Evolutionary conservation across 331 rosid genomes (phyloP).

Genomic region (Malus hybrid): DNA sequence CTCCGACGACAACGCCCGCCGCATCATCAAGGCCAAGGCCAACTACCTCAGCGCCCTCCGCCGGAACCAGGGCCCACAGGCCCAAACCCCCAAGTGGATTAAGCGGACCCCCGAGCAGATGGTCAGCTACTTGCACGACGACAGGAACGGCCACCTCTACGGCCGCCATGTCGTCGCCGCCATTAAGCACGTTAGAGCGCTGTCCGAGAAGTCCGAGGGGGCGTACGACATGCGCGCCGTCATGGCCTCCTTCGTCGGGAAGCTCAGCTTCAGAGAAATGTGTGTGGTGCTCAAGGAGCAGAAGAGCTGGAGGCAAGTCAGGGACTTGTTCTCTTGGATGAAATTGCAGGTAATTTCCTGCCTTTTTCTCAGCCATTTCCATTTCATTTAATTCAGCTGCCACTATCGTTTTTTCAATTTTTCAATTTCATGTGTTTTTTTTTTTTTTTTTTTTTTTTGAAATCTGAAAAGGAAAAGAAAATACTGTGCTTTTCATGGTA

Average conservation of each 20-base stretch:
- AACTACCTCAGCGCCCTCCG: slow-evolving; percentile 52
- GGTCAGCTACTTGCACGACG: slow-evolving; percentile 75
- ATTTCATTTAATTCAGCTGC: not conserved
- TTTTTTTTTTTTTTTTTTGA: not conserved
- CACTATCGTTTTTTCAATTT: not conserved
- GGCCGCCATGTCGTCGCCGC: slow-evolving; percentile 88
- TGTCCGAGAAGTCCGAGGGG: slow-evolving; percentile 39
- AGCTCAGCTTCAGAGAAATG: slow-evolving; percentile 79
- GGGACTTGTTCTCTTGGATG: slow-evolving; percentile 91
- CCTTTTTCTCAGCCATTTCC: not conserved
- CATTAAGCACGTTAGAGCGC: slow-evolving; percentile 54
- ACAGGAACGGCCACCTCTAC: slow-evolving; percentile 60
- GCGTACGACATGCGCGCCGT: slow-evolving; percentile 66
- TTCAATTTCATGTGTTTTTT: not conserved
- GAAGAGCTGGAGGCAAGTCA: slow-evolving; percentile 84
- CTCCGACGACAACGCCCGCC: slow-evolving; percentile 88
- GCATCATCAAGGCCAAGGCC: slow-evolving; percentile 71
- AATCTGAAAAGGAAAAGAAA: not conserved
- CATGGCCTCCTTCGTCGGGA: slow-evolving; percentile 80
- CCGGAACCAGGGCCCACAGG: slow-evolving; percentile 82
- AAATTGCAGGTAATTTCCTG: slow-evolving; percentile 63
- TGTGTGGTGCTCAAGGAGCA: slow-evolving; percentile 85
- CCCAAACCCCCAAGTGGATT: slow-evolving; percentile 82
- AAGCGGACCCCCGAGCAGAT: slow-evolving; percentile 87
- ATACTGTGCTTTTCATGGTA: not conserved